Conservation (phyloP, 805 yeast genomes). For the Diddensiella santjacobensis region DNA sequence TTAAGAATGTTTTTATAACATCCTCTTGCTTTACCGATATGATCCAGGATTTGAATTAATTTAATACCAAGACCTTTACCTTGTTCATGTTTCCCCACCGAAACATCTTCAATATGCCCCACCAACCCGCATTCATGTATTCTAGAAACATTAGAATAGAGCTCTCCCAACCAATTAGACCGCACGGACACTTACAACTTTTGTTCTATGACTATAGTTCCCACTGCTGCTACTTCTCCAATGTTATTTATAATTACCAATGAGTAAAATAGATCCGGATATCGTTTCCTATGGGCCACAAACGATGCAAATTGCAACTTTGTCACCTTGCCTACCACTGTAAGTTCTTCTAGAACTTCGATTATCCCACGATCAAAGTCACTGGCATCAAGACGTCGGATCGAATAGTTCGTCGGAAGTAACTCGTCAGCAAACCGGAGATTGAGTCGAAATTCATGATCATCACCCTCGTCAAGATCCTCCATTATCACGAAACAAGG, state of each 20-base stretch:
- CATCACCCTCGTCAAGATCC: background rate
- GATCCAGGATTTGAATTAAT: slow-evolving; percentile 14
- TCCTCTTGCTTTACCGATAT: slow-evolving; percentile 15
- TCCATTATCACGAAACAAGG: too few relatives aligned
- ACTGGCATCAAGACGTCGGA: slow-evolving; percentile 14
- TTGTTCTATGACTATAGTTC: slow-evolving; percentile 18
- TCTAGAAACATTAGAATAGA: background rate
- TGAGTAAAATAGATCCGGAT: slow-evolving; percentile 7
- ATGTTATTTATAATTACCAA: slow-evolving; percentile 12
- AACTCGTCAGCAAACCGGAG: background rate
- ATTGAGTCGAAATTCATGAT: background rate
- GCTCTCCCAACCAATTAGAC: background rate
- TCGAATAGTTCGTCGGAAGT: slow-evolving; percentile 15
- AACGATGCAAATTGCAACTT: slow-evolving; percentile 12
- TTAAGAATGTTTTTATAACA: slow-evolving; percentile 23
- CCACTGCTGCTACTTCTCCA: slow-evolving; percentile 17
- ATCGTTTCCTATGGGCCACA: slow-evolving; percentile 6
- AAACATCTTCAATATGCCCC: slow-evolving; percentile 23
- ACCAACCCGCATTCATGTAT: slow-evolving; percentile 21
- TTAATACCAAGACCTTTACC: slow-evolving; percentile 19
- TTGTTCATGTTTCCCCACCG: slow-evolving; percentile 16
- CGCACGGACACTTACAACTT: slow-evolving; percentile 10
- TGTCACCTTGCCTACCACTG: slow-evolving; percentile 16
- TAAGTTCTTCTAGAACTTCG: slow-evolving; percentile 17
- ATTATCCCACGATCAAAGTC: slow-evolving; percentile 19